Evolutionary conservation across 2,329 filamentous ascomycete species (phyloP).

Genomic region (Alternaria consortialis): DNA sequence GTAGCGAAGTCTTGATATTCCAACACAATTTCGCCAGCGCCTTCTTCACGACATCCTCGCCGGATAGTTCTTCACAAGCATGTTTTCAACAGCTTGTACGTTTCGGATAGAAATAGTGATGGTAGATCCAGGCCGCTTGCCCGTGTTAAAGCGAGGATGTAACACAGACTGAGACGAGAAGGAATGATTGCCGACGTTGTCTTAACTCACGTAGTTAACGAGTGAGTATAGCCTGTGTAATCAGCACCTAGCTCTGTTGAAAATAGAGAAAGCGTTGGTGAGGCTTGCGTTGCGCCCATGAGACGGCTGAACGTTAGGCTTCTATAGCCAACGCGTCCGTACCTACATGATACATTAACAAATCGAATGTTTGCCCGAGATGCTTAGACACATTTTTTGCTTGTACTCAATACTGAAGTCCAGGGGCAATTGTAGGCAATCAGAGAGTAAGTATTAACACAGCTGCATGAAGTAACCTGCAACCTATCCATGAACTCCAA

Average conservation of each 20-base stretch:
- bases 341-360: background rate
- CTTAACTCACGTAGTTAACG: background rate
- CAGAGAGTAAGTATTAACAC: conserved; percentile 31
- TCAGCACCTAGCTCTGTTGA: background rate
- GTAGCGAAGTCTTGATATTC: too few species aligned
- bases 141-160: background rate
- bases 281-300: background rate
- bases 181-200: background rate
- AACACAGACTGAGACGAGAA: background rate
- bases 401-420: background rate
- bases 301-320: background rate
- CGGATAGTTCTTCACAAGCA: too few species aligned
- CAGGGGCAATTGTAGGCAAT: background rate
- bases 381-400: background rate
- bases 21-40: too few species aligned
- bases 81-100: background rate
- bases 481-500: conserved; percentile 37
- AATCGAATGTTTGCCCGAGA: background rate
- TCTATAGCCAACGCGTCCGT: background rate
- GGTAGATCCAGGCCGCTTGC: background rate
- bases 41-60: too few species aligned
- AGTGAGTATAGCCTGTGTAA: background rate
- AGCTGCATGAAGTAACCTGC: conserved; percentile 31
- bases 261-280: background rate
- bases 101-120: background rate